Base-by-base conservation (phyloP, 495 filamentous ascomycete genomes). In the Penicillium robsamsonii region DNA sequence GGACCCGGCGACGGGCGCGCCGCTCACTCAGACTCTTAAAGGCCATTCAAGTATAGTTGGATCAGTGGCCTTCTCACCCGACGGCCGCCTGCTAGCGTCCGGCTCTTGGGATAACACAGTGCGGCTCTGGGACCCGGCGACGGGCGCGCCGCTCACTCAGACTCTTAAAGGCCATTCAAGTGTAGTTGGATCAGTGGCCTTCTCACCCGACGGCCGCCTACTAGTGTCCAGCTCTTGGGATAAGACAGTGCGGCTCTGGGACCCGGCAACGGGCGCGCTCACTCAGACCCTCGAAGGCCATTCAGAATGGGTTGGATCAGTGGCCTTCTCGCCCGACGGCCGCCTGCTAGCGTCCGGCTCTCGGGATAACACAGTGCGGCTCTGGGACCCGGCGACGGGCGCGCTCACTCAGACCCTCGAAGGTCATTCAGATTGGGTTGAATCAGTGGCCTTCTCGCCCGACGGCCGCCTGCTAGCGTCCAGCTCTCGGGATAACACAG, bases 311-410 rank as follows among this genome's bases (percentile, higher is more conserved):
- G 57, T 70, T 17, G 35, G 10, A 1, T 60, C 61, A 15, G 56
- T 68, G 29, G 59, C 59, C n/a, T 69, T 70, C 56, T 75, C 71
- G 4, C 52, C 53, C 5, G 61, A 69, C 37, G 63, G 60, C 37
- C 52, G 18, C 12, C 37, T 56, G 1, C 38, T 71, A 18, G 68
- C 64, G 3, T 65, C 68, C 0, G 59, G 53, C 38, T 65, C 61
- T 0, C 0, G 2, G 1, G 52, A 56, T 54, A 33, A 44, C 0
- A 63, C 27, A 2, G 44, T 46, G 24, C 44, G 44, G 13, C 48
- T 64, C 27, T 64, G 54, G 61, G 50, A 64, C 29, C 8, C 35
- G 6, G 49, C 33, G 5, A 60, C 50, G 6, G 57, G 60, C 24
- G 20, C 13, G 9, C 29, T 49, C 2, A 27, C 25, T 3, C 6